phyloP scores from a whole-genome alignment of 768 basidiomycete species.

The Neoboletus magnificus region DNA sequence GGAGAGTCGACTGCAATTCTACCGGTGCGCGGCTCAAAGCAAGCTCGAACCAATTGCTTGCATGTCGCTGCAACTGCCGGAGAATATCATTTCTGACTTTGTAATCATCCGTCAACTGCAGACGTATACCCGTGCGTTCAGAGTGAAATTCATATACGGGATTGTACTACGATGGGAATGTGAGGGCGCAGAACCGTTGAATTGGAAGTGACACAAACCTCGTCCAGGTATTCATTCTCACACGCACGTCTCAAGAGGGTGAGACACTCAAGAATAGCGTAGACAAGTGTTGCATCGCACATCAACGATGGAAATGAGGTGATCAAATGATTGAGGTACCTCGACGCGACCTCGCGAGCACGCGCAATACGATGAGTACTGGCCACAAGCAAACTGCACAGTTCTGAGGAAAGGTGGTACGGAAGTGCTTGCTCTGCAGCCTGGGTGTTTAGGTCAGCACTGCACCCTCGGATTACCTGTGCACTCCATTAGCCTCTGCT shows the following conservation, averaged over 20 bases:
- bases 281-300: constrained; percentile 86
- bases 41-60: constrained; percentile 81
- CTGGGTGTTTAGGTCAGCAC: constrained; percentile 65
- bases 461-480: constrained; percentile 77
- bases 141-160: constrained; percentile 83
- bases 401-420: constrained; percentile 60
- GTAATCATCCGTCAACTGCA: constrained; percentile 86
- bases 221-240: constrained; percentile 88
- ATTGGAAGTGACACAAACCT: constrained; percentile 48
- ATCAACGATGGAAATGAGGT: constrained; percentile 92
- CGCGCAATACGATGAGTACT: constrained; percentile 83
- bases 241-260: constrained; percentile 85
- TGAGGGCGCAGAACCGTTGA: neutral
- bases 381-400: constrained; percentile 68
- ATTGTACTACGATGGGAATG: constrained; percentile 63
- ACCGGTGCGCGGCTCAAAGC: constrained; percentile 87
- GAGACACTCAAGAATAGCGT: constrained; percentile 85
- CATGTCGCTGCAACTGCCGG: constrained; percentile 65
- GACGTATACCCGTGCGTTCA: constrained; percentile 64
- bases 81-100: constrained; percentile 82
- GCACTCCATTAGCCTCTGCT: neutral
- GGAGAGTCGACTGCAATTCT: constrained; percentile 88
- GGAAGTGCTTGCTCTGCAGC: constrained; percentile 82
- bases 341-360: constrained; percentile 77
- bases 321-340: constrained; percentile 81